Evolutionary conservation across 2,329 filamentous ascomycete species (phyloP), one percentile per base, ranked within the genome.

Genomic region (Aspergillus nomiae): DNA sequence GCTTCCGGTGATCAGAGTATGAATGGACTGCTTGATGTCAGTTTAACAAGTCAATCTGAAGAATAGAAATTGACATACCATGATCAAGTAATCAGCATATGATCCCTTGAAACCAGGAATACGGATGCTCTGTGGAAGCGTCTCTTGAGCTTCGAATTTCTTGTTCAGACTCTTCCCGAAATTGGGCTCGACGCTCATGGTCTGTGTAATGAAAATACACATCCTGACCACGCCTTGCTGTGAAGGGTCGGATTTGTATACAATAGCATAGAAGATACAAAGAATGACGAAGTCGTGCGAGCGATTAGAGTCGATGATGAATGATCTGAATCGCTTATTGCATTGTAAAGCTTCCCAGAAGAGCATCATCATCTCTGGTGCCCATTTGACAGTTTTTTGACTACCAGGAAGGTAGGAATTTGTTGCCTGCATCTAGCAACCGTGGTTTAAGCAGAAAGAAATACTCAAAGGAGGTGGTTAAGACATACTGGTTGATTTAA

Each of bases 301-400:
- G 59, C 94, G 86, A 73, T 95, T 92, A 0, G 95, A 98, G 71
- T 99, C 95, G 66, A 98, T 94, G 72, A 99, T 95, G 78, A 97
- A 99, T 1, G 93, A 92, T 36, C 95, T 87, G 80, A 99, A 99
- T 63, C 94, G 87, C 80, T 97, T 98, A 80, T 99, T 99, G 84
- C 94, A 97, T 78, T 99, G 95, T 5, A 95, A 88, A 43, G 92
- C 88, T 81, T 99, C 95, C 95, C 95, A 99, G 74, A 98, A 97
- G 2, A 99, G 84, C 86, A 97, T 95, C 60, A 98, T 89, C 82
- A 96, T 96, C 78, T 99, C 95, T 1, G 95, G 94, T 0, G 94
- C 92, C 85, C 94, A 96, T 73, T 92, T 92, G 58, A 92, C 83
- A 0, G 90, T 87, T 55, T 90, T 87, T 71, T 96, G 92, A 45